A percentile compares a stretch with the other conserved stretches of the same genome.
Conservation (phyloP, 495 filamentous ascomycete genomes). For the Aspergillus saccharolyticus region DNA sequence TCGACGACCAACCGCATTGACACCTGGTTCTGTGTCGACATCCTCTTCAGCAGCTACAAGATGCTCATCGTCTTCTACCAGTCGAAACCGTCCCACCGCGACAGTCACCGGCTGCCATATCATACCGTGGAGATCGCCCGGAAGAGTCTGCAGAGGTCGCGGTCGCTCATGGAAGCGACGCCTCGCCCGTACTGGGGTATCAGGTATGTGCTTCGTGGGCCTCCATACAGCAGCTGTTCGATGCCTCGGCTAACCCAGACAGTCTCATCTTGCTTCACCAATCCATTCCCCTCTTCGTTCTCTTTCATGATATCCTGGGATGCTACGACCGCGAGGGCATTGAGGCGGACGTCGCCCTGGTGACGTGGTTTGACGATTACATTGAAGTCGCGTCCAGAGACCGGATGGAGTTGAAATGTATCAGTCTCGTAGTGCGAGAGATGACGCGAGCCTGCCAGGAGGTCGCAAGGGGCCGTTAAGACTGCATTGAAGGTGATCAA, state of each 20-base stretch:
- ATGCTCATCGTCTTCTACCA: conserved; percentile 20
- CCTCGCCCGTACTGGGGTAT: conserved; percentile 5
- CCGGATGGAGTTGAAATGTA: conserved; percentile 6
- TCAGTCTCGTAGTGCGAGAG: not conserved
- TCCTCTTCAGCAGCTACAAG: conserved; percentile 19
- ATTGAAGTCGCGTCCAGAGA: conserved; percentile 7
- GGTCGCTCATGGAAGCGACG: not conserved
- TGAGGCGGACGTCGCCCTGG: conserved; percentile 7
- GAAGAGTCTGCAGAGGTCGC: conserved; percentile 3
- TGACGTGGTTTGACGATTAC: conserved; percentile 11
- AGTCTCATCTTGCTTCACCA: conserved; percentile 17
- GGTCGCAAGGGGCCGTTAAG: not conserved
- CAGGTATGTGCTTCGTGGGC: conserved; percentile 8
- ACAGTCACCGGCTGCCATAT: not conserved
- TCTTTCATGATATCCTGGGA: conserved; percentile 10
- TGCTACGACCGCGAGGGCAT: not conserved
- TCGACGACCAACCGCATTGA: conserved; percentile 17
- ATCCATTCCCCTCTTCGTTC: conserved; percentile 14
- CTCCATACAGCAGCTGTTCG: too few relatives aligned
- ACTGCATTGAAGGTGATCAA: not conserved
- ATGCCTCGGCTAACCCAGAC: not conserved
- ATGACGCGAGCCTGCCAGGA: not conserved
- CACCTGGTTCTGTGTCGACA: conserved; percentile 19
- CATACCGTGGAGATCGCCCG: conserved; percentile 7
- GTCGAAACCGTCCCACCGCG: conserved; percentile 12